A percentile compares a stretch with the other conserved stretches of the same genome.
phyloP scores from a whole-genome alignment of 208 protist genomes.

The Leishmania major region DNA sequence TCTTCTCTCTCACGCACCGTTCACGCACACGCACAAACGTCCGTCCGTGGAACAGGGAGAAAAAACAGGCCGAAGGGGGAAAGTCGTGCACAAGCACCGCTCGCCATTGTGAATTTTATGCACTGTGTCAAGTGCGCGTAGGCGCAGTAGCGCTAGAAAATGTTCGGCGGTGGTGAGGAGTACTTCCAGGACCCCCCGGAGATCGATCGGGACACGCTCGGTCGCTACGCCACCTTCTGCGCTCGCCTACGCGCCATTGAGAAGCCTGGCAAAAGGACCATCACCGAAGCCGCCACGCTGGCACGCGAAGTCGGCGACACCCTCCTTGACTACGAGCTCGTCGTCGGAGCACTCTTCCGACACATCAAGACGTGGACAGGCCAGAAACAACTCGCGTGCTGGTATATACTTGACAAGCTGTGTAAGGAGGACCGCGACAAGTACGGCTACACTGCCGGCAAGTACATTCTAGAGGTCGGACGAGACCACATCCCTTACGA shows the following conservation, averaged over 20 bases:
- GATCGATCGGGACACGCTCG: conserved; percentile 82
- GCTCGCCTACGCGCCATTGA: conserved; percentile 65
- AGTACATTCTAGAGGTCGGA: conserved; percentile 90
- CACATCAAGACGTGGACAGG: conserved; percentile 91
- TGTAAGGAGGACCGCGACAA: conserved; percentile 88
- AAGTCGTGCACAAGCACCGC: not conserved
- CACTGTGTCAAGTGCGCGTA: not conserved
- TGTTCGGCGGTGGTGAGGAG: conserved; percentile 92
- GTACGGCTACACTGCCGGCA: conserved; percentile 81
- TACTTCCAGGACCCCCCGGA: conserved; percentile 87
- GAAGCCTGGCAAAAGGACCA: conserved; percentile 79
- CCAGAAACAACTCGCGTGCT: conserved; percentile 85
- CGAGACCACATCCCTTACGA: conserved; percentile 92
- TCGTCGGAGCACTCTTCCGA: conserved; percentile 85
- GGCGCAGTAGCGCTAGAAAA: conserved; percentile 14
- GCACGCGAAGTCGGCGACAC: conserved; percentile 80
- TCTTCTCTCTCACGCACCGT: not conserved
- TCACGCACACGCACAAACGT: not conserved
- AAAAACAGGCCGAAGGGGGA: not conserved
- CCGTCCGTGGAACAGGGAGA: not conserved
- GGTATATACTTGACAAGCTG: conserved; percentile 92
- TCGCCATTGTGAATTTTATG: not conserved
- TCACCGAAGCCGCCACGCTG: conserved; percentile 49
- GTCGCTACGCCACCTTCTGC: conserved; percentile 78
- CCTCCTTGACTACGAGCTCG: conserved; percentile 73